phyloP scores from a whole-genome alignment of 1,284 basidiomycete genomes.

The Anthracocystis walkeri region DNA sequence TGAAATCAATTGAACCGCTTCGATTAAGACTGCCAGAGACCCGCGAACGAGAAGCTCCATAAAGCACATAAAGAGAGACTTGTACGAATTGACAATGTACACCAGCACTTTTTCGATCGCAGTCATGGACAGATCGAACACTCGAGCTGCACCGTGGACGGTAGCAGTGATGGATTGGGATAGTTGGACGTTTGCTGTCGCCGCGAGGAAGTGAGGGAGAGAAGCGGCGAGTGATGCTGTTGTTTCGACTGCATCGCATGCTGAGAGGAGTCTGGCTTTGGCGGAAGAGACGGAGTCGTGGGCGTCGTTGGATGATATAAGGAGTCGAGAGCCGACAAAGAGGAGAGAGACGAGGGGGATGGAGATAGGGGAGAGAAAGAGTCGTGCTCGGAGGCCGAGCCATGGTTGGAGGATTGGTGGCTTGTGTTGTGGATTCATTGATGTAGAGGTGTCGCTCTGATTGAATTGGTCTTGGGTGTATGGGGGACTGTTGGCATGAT shows the following conservation, averaged over 20 bases:
- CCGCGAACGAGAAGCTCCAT: slow-evolving; percentile 88
- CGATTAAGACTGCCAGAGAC: slow-evolving; percentile 81
- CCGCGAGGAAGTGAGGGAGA: slow-evolving; percentile 86
- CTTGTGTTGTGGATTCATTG: background rate
- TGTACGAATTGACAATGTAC: slow-evolving; percentile 90
- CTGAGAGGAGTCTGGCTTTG: slow-evolving; percentile 79
- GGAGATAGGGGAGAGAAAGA: slow-evolving; percentile 82
- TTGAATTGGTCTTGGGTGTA: background rate
- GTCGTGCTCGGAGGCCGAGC: slow-evolving; percentile 81
- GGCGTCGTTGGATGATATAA: slow-evolving; percentile 78
- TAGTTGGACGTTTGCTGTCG: slow-evolving; percentile 83
- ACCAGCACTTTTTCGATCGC: slow-evolving; percentile 50
- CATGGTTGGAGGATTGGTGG: slow-evolving; percentile 73
- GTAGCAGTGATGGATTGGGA: slow-evolving; percentile 81
- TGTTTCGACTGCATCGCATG: slow-evolving; percentile 83
- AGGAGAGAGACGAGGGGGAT: slow-evolving; percentile 80
- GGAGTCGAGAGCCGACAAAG: slow-evolving; percentile 84
- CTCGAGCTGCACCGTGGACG: slow-evolving; percentile 77
- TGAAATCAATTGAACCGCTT: slow-evolving; percentile 77
- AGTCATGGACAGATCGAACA: slow-evolving; percentile 43
- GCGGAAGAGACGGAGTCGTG: slow-evolving; percentile 78
- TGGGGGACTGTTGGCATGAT: background rate
- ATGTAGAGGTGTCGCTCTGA: background rate
- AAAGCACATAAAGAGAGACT: slow-evolving; percentile 90
- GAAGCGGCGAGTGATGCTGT: slow-evolving; percentile 85